phyloP scores from a whole-genome alignment of 139 green algal genomes.

The Penium margaritaceum region DNA sequence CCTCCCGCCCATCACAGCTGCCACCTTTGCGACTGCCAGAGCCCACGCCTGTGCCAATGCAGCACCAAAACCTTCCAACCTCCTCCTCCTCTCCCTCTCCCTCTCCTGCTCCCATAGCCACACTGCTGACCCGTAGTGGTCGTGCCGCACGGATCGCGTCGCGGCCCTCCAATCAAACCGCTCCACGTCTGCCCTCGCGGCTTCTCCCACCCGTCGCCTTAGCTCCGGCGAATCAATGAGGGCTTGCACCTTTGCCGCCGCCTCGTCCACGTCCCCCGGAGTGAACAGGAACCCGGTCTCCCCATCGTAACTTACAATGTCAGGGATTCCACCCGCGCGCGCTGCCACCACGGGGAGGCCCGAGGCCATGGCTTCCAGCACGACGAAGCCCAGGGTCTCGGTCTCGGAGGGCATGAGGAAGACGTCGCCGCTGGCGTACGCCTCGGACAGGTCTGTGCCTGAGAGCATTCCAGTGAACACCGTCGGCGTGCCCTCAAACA shows the following conservation, averaged over 20 bases:
- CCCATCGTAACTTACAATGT: constrained; percentile 63
- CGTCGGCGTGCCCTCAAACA: constrained; percentile 56
- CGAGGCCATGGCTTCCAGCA: constrained; percentile 89
- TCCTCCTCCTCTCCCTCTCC: no score
- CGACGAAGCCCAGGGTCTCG: constrained; percentile 94
- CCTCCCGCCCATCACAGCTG: no score
- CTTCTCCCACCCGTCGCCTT: not conserved
- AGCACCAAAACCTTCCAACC: no score
- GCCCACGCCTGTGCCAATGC: no score
- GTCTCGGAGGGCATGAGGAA: constrained; percentile 91
- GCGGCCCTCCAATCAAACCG: constrained; percentile 5
- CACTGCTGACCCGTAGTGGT: not conserved
- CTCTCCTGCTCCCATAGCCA: not conserved
- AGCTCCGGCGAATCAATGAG: constrained; percentile 29
- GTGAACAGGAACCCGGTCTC: constrained; percentile 62
- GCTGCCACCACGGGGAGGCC: constrained; percentile 76
- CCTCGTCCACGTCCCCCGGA: constrained; percentile 17
- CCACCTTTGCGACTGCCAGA: no score
- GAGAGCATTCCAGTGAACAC: constrained; percentile 37
- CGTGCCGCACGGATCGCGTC: not conserved
- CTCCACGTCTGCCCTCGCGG: constrained; percentile 14
- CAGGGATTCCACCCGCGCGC: constrained; percentile 65
- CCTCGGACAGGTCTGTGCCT: constrained; percentile 72
- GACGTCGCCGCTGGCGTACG: constrained; percentile 83
- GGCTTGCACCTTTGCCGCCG: not conserved